Percentiles rank a stretch among this genome's conserved stretches.
Conservation (phyloP, 768 basidiomycete genomes). For the Saitozyma podzolica region DNA sequence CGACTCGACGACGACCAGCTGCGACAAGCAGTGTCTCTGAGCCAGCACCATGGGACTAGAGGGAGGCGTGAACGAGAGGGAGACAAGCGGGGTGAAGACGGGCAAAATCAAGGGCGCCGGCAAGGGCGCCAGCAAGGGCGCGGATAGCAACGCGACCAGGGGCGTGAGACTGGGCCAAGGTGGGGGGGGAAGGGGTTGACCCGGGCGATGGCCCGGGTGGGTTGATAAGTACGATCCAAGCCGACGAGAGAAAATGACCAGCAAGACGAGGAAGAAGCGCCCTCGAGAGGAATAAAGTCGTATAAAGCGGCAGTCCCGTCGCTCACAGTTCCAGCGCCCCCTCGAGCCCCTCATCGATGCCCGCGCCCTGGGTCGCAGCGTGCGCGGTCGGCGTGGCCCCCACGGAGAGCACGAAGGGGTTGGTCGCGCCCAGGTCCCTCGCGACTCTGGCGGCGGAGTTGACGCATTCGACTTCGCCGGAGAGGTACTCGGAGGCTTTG, state of each 20-base stretch:
- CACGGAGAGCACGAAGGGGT: constrained; percentile 70
- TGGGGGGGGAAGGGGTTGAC: neutral
- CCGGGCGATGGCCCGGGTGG: too few relatives aligned
- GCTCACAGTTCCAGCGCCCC: constrained; percentile 72
- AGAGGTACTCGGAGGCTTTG: constrained; percentile 67
- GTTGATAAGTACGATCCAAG: too few relatives aligned
- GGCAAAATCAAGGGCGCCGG: constrained; percentile 32
- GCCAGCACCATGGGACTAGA: too few relatives aligned
- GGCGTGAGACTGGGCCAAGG: too few relatives aligned
- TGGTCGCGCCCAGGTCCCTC: constrained; percentile 57
- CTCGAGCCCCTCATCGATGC: constrained; percentile 58
- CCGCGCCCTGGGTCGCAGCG: constrained; percentile 59
- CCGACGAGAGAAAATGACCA: neutral
- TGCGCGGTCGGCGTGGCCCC: constrained; percentile 89
- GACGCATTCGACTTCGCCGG: constrained; percentile 69
- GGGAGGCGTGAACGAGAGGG: too few relatives aligned
- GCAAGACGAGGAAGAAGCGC: neutral
- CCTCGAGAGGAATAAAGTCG: too few relatives aligned
- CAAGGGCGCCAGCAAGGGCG: constrained; percentile 41
- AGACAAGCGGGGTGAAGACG: too few relatives aligned
- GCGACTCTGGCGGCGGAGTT: constrained; percentile 62
- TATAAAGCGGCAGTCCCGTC: too few relatives aligned
- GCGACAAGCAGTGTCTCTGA: too few relatives aligned
- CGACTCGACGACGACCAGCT: too few relatives aligned
- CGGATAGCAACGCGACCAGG: too few relatives aligned